phyloP scores from a whole-genome alignment of 2,329 filamentous ascomycete genomes.

The Amphichorda felina region DNA sequence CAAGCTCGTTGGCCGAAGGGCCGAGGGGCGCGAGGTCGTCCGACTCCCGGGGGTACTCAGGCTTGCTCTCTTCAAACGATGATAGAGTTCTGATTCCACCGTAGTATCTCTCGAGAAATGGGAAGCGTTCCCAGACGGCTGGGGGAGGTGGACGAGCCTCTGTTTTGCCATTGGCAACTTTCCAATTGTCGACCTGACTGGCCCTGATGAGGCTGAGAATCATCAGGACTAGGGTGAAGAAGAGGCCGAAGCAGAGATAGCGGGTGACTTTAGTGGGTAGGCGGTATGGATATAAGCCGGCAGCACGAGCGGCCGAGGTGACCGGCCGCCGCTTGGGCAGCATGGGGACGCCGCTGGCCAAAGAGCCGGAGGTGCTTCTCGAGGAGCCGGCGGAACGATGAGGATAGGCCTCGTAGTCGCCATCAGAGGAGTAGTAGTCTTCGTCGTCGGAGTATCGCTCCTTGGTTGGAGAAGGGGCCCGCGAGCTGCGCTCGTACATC shows the following conservation, averaged over 20 bases:
- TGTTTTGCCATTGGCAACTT: conserved; percentile 40
- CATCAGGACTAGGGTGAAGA: conserved; percentile 61
- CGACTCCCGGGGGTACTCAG: conserved; percentile 73
- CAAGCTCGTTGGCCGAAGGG: neutral
- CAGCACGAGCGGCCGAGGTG: conserved; percentile 8
- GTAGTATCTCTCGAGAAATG: conserved; percentile 80
- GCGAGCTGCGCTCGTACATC: conserved; percentile 31
- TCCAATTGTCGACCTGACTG: conserved; percentile 57
- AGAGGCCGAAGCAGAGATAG: conserved; percentile 64
- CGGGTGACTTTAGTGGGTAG: conserved; percentile 63
- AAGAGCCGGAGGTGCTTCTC: conserved; percentile 34
- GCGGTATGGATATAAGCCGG: conserved; percentile 36
- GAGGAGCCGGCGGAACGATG: conserved; percentile 34
- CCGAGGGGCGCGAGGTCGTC: conserved; percentile 16
- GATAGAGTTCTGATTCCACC: conserved; percentile 71
- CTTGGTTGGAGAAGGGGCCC: conserved; percentile 27
- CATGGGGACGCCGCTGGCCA: conserved; percentile 30
- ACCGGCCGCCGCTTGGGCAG: conserved; percentile 22
- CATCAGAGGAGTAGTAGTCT: conserved; percentile 24
- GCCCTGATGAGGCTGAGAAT: conserved; percentile 64
- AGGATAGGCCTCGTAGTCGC: conserved; percentile 20
- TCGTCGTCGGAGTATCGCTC: conserved; percentile 40
- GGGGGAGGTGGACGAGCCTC: conserved; percentile 43
- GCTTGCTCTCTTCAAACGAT: conserved; percentile 50
- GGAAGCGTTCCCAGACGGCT: conserved; percentile 72